Evolutionary conservation across 495 filamentous ascomycete genomes (phyloP).

Genomic region (Xylaria longipes): DNA sequence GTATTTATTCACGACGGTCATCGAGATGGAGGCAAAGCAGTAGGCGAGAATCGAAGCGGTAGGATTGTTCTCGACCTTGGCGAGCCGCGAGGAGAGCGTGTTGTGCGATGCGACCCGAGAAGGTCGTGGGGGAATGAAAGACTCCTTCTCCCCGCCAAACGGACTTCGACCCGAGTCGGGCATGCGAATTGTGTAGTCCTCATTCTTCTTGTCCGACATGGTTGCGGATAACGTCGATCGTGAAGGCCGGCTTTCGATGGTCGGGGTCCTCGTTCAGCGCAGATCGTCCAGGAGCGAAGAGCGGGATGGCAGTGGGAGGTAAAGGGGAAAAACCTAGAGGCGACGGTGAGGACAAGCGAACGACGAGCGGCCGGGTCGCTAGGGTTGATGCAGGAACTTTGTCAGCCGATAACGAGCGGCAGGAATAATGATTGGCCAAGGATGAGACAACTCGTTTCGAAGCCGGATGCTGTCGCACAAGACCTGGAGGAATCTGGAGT

Average conservation of each 20-base stretch:
- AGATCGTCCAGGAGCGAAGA: not conserved
- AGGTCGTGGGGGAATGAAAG: constrained; percentile 46
- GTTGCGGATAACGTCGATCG: constrained; percentile 23
- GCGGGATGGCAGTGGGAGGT: constrained; percentile 7
- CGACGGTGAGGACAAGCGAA: constrained; percentile 2
- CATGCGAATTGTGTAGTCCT: constrained; percentile 79
- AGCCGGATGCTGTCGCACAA: constrained; percentile 22
- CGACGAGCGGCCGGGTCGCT: constrained; percentile 2
- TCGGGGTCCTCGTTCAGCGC: not conserved
- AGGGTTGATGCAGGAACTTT: constrained; percentile 11
- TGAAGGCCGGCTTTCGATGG: not conserved
- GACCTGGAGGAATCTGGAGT: constrained; percentile 16
- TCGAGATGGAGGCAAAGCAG: constrained; percentile 92
- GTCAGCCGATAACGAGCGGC: constrained; percentile 11
- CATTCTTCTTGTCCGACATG: constrained; percentile 80
- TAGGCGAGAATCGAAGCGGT: constrained; percentile 84
- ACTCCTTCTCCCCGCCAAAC: constrained; percentile 62
- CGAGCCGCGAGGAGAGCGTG: constrained; percentile 32
- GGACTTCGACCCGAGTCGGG: constrained; percentile 54
- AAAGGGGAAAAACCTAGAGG: not conserved
- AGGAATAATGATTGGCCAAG: constrained; percentile 15
- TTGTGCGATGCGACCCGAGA: constrained; percentile 31
- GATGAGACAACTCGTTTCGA: constrained; percentile 15
- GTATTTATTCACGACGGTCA: constrained; percentile 99
- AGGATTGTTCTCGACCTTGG: constrained; percentile 72